Evolutionary conservation across 2,329 filamentous ascomycete genomes (phyloP).

Genomic region (Fusarium abutilonis): DNA sequence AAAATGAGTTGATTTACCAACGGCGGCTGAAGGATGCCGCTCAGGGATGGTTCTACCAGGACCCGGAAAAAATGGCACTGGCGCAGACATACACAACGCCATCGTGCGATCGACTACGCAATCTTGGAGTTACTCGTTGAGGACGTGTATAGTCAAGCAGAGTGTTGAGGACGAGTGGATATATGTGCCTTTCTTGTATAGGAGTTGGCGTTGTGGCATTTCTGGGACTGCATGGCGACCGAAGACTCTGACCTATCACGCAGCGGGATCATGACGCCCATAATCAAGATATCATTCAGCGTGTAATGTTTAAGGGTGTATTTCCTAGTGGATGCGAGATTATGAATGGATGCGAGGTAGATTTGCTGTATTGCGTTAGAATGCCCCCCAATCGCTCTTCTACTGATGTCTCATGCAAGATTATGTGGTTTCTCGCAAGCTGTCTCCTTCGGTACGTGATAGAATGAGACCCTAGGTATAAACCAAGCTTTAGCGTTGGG

Average conservation of each 20-base stretch:
- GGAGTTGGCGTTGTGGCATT: slow-evolving; percentile 48
- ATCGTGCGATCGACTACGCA: slow-evolving; percentile 62
- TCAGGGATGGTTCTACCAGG: slow-evolving; percentile 86
- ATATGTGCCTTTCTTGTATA: slow-evolving; percentile 39
- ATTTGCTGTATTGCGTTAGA: slow-evolving; percentile 6
- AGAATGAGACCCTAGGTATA: slow-evolving; percentile 5
- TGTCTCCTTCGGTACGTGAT: not conserved
- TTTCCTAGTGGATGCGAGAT: not conserved
- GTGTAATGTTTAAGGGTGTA: slow-evolving; percentile 18
- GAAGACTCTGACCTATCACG: slow-evolving; percentile 21
- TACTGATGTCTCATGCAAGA: too few relatives aligned
- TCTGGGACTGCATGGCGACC: slow-evolving; percentile 42
- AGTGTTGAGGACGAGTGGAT: slow-evolving; percentile 5
- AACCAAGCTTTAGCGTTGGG: slow-evolving; percentile 13
- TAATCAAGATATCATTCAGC: slow-evolving; percentile 37
- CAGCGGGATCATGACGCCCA: slow-evolving; percentile 24
- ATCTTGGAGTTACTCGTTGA: slow-evolving; percentile 50
- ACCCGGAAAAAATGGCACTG: slow-evolving; percentile 79
- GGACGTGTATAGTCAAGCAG: slow-evolving; percentile 6
- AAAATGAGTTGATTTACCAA: slow-evolving; percentile 73
- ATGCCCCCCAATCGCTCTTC: slow-evolving; percentile 8
- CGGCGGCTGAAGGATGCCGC: slow-evolving; percentile 78
- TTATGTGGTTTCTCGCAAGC: too few relatives aligned
- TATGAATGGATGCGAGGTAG: slow-evolving; percentile 1
- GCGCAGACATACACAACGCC: slow-evolving; percentile 66